Base-by-base conservation (phyloP, 805 yeast genomes). In the Saccharomycopsis malanga region DNA sequence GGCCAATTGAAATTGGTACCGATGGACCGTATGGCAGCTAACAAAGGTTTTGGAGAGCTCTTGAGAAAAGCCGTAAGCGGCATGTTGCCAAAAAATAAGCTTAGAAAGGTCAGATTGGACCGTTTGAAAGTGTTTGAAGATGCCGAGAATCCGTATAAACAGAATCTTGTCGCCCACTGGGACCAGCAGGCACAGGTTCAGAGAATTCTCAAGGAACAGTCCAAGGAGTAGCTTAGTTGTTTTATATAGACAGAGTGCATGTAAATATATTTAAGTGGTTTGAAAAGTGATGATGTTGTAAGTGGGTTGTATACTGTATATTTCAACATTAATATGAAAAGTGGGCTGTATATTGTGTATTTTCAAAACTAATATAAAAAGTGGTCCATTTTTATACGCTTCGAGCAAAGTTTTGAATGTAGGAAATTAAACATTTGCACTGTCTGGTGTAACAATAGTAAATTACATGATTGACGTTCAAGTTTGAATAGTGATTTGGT, bases 11-110 rank as follows among this genome's bases (percentile, higher is more conserved):
- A 84, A 58, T 78, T 86, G 56, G 74, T 80, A 38, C 80, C 96
- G 20, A 83, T 93, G 93, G 79, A 79, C 47, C 80, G 77, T 52
- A 67, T 89, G 64, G 76, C 79, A 34, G 77, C 70, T 40, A 81
- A 88, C 61, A 79, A 82, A 58, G 98, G 99, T 5, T 85, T 79
- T 56, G 81, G 87, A n/a, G 98, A 93, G 64, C 68, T 89, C 10
- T 69, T 93, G 57, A 76, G 67, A 57, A 78, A 83, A 57, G 98
- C 99, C 1, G 98, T 93, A 4, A 81, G 87, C 53, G 95, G 94
- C 48, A 93, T 93, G 99, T 72, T 93, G 47, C 98, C 98, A 37
- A 89, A 87, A 68, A 91, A 93, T 64, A 80, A 81, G 58, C 75
- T 83, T 54, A 78, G 98, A 64, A 76, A 81, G 58, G 67, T 71